Evolutionary conservation across 83 land plant species (phyloP).

Genomic region (Diphasiastrum complanatum): DNA sequence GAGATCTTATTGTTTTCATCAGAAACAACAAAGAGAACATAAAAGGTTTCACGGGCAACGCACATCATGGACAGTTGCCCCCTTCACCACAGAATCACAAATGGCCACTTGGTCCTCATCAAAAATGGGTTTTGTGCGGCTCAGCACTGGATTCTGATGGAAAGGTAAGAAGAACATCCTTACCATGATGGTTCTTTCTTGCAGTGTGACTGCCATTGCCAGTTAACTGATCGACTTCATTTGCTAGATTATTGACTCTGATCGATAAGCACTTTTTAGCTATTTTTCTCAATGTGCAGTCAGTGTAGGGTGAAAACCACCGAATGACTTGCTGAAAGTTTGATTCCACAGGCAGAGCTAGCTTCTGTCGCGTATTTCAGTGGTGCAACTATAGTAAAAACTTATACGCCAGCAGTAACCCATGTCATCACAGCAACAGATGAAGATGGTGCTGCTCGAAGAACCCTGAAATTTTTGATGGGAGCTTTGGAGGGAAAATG

Average conservation of each 20-base stretch:
- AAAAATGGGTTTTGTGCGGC: constrained; percentile 68
- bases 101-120: constrained; percentile 17
- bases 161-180: no score
- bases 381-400: constrained; percentile 40
- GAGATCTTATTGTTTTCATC: no score
- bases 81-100: background rate
- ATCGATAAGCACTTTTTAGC: no score
- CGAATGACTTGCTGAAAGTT: no score
- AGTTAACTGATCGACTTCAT: no score
- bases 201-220: no score
- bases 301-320: no score
- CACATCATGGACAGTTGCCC: constrained; percentile 21
- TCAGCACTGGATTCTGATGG: constrained; percentile 56
- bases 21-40: no score
- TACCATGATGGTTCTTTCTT: no score
- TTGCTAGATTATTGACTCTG: no score
- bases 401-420: constrained; percentile 52
- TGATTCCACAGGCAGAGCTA: constrained; percentile 39
- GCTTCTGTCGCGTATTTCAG: constrained; percentile 35
- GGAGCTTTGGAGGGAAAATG: constrained; percentile 61
- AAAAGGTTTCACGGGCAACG: no score
- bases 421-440: constrained; percentile 70
- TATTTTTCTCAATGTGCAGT: background rate
- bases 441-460: constrained; percentile 54
- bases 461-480: constrained; percentile 69